Evolutionary conservation across 768 basidiomycete genomes (phyloP).

Genomic region (Russula emetica): DNA sequence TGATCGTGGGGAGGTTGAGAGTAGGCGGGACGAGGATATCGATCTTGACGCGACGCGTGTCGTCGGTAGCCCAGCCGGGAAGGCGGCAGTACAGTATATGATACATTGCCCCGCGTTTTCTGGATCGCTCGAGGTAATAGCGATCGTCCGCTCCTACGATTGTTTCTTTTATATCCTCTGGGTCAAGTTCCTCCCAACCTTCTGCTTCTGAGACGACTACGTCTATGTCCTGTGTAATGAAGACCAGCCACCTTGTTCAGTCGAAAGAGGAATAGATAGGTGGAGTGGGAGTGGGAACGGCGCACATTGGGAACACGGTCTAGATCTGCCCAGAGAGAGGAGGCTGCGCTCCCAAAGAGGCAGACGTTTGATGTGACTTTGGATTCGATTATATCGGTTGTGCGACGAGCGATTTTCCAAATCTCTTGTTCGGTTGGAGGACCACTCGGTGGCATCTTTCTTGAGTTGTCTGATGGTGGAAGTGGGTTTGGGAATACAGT

Average conservation of each 20-base stretch:
- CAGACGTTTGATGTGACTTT: background rate
- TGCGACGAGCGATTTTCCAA: constrained; percentile 17
- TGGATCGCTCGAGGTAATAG: constrained; percentile 13
- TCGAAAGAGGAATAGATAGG: too few species aligned
- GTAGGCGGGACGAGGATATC: constrained; percentile 16
- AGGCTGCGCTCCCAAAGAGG: too few species aligned
- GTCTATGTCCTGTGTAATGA: too few species aligned
- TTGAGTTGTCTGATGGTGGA: background rate
- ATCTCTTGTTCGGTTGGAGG: constrained; percentile 15
- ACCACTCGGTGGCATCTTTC: background rate
- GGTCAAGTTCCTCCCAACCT: too few species aligned
- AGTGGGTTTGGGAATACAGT: too few species aligned
- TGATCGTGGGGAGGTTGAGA: background rate
- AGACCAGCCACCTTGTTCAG: too few species aligned
- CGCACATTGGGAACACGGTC: too few species aligned
- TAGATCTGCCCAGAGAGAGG: too few species aligned
- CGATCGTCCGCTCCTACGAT: constrained; percentile 1
- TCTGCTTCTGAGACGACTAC: too few species aligned
- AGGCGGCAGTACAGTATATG: constrained; percentile 13
- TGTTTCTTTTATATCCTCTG: background rate
- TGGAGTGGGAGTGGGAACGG: too few species aligned
- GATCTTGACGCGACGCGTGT: constrained; percentile 1
- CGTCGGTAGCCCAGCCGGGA: background rate
- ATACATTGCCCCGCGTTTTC: background rate
- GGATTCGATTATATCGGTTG: constrained; percentile 1